Evolutionary conservation across 306 rosid genomes (phyloP), one percentile per base, ranked within the genome.

Genomic region (Alnus rubra): DNA sequence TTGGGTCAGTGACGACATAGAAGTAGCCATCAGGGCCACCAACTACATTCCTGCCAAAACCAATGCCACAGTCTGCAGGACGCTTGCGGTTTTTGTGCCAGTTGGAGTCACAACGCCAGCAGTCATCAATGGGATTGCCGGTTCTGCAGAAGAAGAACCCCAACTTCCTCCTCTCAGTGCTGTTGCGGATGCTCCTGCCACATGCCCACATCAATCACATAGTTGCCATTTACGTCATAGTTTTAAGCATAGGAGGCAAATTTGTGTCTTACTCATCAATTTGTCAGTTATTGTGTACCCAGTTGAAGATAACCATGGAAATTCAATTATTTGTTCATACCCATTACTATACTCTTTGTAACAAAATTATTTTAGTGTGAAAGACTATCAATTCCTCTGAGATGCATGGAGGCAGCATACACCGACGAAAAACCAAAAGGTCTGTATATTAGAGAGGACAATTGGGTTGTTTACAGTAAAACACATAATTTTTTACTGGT

Each of bases 21-120:
- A 85, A 95, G 60, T 88, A 92, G 0, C 98, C 98, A 51, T 95
- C 98, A 1, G 98, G 98, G 2, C 98, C 98, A 28, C 98, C 98
- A 4, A 95, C 81, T 23, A 98, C 98, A 7, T 92, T 95, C 44
- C 97, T 82, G 0, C 98, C 98, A 47, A 95, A 95, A 31, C 98
- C 98, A 76, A 95, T 95, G 72, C 98, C 97, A 48, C 98, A 95
- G 69, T 95, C 92, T 16, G 98, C 98, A 4, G 92, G 97, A 39
- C 97, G 95, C 91, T 95, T 95, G 76, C 98, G 85, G 92, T 95
- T 91, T 5, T 78, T 79, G 0, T 91, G 98, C 98, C 98, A 95
- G 69, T 86, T 80, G 30, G 91, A 64, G 53, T 95, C 97, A 23
- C 98, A 95, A 28, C 98, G 95, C 98, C 98, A 95, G 86, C 98